These are phyloP conservation scores for Scedosporium boydii DNA, from an alignment of 2,329 filamentous ascomycete genomes.

Conservation along the genomic window DNA sequence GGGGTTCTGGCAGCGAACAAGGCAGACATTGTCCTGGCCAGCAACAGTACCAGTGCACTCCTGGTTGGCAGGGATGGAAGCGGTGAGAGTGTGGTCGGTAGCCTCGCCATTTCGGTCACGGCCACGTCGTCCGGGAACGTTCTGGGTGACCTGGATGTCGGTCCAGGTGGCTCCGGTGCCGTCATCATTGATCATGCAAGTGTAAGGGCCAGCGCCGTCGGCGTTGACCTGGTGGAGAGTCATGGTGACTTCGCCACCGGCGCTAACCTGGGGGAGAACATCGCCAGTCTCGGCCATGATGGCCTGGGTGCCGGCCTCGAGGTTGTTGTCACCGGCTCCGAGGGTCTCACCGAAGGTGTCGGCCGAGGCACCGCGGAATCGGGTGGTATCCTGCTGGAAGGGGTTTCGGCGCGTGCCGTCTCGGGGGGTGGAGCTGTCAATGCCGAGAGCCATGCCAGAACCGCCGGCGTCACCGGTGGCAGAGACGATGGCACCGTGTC, in stretches of 20 bases:
- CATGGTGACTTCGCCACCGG: slow-evolving; percentile 49
- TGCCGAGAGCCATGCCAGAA: slow-evolving; percentile 35
- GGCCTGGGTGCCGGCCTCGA: slow-evolving; percentile 44
- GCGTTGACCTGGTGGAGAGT: slow-evolving; percentile 55
- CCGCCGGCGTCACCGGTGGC: slow-evolving; percentile 51
- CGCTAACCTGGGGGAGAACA: slow-evolving; percentile 47
- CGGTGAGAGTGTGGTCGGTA: slow-evolving; percentile 43
- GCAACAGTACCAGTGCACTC: slow-evolving; percentile 51
- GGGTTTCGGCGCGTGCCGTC: slow-evolving; percentile 50
- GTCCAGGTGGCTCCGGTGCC: slow-evolving; percentile 45
- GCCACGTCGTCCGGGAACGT: slow-evolving; percentile 19
- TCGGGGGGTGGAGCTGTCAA: slow-evolving; percentile 48
- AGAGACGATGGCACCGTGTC: slow-evolving; percentile 50
- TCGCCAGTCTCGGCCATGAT: slow-evolving; percentile 49
- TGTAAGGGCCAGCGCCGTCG: slow-evolving; percentile 57
- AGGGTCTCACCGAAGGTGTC: slow-evolving; percentile 50
- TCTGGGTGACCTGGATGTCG: slow-evolving; percentile 40
- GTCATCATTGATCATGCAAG: slow-evolving; percentile 54
- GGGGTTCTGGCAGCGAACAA: slow-evolving; percentile 53
- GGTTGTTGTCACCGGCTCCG: slow-evolving; percentile 43
- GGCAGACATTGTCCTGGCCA: slow-evolving; percentile 49
- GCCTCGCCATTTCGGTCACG: slow-evolving; percentile 32
- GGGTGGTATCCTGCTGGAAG: slow-evolving; percentile 56
- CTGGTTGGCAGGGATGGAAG: slow-evolving; percentile 43
- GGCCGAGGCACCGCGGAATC: slow-evolving; percentile 45